Evolutionary conservation across 805 yeast genomes (phyloP).

Genomic region (Metschnikowia aberdeeniae): DNA sequence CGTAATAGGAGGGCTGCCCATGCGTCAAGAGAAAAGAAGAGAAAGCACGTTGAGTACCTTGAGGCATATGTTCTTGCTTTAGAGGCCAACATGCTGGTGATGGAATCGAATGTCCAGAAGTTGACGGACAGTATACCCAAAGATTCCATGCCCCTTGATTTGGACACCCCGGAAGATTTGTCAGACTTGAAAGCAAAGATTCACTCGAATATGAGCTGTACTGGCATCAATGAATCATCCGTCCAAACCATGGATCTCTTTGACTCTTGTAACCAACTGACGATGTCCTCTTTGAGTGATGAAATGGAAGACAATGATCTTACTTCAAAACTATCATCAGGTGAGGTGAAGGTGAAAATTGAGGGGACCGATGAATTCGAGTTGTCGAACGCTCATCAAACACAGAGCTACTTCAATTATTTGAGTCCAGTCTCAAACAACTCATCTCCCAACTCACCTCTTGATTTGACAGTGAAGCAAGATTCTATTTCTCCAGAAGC

Average conservation of each 20-base stretch:
- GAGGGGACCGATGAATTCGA: slow-evolving; percentile 9
- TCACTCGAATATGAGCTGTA: slow-evolving; percentile 9
- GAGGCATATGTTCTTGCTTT: slow-evolving; percentile 54
- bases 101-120: slow-evolving; percentile 24
- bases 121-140: slow-evolving; percentile 11
- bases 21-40: slow-evolving; percentile 93
- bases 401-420: slow-evolving; percentile 28
- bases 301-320: slow-evolving; percentile 4
- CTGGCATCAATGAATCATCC: neutral
- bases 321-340: neutral
- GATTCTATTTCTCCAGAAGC: slow-evolving; percentile 9
- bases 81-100: slow-evolving; percentile 30
- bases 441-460: slow-evolving; percentile 37
- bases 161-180: slow-evolving; percentile 13
- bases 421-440: slow-evolving; percentile 42
- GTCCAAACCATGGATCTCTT: neutral
- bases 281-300: slow-evolving; percentile 3
- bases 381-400: slow-evolving; percentile 7
- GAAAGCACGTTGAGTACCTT: slow-evolving; percentile 82
- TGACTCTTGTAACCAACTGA: slow-evolving; percentile 2
- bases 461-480: slow-evolving; percentile 32
- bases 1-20: slow-evolving; percentile 97
- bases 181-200: slow-evolving; percentile 12
- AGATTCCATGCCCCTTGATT: slow-evolving; percentile 8
- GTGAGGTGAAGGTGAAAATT: slow-evolving; percentile 6